These are phyloP conservation scores for Isatis lusitanica DNA, from an alignment of 441 rosid genomes.

Conservation along the genomic window DNA sequence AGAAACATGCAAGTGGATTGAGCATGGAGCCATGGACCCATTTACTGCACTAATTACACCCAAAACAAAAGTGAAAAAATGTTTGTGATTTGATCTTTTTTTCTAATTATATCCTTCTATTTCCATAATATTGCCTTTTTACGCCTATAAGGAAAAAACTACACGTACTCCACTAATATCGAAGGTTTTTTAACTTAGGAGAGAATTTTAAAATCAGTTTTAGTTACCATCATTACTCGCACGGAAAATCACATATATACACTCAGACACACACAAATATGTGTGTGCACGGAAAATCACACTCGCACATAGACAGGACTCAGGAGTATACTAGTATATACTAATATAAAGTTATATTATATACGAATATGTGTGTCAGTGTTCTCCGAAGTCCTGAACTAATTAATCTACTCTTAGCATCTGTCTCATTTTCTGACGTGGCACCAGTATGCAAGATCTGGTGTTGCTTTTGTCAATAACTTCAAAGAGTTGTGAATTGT, in stretches of 20 bases:
- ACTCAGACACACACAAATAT: not conserved
- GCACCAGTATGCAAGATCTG: not conserved
- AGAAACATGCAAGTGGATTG: conserved; percentile 28
- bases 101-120: not conserved
- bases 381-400: not conserved
- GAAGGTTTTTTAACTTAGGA: not conserved
- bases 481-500: not conserved
- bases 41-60: conserved; percentile 22
- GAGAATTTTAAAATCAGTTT: conserved; percentile 14
- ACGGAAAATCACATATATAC: conserved; percentile 29
- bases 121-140: not conserved
- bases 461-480: not conserved
- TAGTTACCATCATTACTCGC: conserved; percentile 29
- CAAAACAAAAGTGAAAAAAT: not conserved
- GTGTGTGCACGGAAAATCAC: conserved; percentile 29
- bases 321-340: not conserved
- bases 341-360: too few species aligned
- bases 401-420: conserved; percentile 10
- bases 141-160: not conserved
- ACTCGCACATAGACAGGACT: not conserved
- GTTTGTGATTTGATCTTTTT: not conserved
- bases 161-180: not conserved
- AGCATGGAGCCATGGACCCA: conserved; percentile 21
- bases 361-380: conserved; percentile 16
- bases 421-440: conserved; percentile 9